A percentile compares a stretch with the other conserved stretches of the same genome.
Evolutionary conservation across 2,329 filamentous ascomycete genomes (phyloP).

Genomic region (Escovopsis sp.): DNA sequence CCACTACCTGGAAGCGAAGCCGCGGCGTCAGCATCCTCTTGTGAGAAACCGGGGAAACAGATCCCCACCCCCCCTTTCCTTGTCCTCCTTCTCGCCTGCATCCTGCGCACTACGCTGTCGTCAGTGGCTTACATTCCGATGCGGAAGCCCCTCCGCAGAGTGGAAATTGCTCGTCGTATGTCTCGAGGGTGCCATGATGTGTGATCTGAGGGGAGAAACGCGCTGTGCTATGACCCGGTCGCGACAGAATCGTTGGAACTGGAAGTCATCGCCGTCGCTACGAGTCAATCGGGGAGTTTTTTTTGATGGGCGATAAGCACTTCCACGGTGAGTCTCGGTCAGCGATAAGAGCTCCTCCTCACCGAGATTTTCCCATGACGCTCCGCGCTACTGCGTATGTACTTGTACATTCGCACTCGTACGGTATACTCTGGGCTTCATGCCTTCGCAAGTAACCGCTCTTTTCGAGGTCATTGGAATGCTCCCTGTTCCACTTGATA

Average conservation of each 20-base stretch:
- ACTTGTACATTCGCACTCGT: too few species aligned
- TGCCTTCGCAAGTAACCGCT: too few species aligned
- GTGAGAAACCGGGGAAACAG: too few species aligned
- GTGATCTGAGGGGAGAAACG: not conserved
- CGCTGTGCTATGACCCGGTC: not conserved
- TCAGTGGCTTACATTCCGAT: constrained; percentile 38
- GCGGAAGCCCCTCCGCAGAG: constrained; percentile 38
- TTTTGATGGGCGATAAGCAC: constrained; percentile 15
- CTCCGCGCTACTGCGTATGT: too few species aligned
- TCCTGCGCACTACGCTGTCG: too few species aligned
- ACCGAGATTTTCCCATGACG: too few species aligned
- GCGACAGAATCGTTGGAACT: not conserved
- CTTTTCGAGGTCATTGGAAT: too few species aligned
- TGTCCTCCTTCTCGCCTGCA: too few species aligned
- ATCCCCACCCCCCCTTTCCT: too few species aligned
- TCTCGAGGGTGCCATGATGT: constrained; percentile 17
- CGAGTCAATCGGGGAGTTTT: constrained; percentile 9
- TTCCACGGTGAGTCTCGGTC: constrained; percentile 13
- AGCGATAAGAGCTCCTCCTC: not conserved
- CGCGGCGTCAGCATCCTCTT: too few species aligned
- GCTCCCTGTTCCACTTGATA: too few species aligned
- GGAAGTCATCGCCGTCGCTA: constrained; percentile 3
- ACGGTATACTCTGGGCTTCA: too few species aligned
- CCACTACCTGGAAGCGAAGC: constrained; percentile 50
- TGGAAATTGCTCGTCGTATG: constrained; percentile 19